These are phyloP conservation scores for Aspergillus nidulans DNA, from an alignment of 495 filamentous ascomycete species.

Conservation along the genomic window DNA sequence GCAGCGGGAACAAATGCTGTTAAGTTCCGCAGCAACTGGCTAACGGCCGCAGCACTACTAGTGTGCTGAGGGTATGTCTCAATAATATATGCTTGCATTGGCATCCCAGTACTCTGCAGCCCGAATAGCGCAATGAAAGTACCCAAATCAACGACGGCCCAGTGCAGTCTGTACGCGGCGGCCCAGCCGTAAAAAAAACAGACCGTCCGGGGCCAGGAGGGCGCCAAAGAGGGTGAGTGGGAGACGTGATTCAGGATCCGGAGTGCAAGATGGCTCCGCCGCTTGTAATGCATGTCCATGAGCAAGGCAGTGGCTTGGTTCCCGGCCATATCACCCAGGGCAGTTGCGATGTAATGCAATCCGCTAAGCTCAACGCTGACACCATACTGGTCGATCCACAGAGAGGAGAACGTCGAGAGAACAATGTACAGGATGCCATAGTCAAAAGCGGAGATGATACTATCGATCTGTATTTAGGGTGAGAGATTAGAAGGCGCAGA, in stretches of 20 bases:
- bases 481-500: conserved; percentile 44
- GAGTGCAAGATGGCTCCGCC: conserved; percentile 52
- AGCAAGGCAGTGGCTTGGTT: conserved; percentile 55
- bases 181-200: conserved; percentile 66
- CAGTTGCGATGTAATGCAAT: conserved; percentile 64
- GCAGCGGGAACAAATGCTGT: conserved; percentile 74
- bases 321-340: conserved; percentile 58
- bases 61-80: conserved; percentile 62
- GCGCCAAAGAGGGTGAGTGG: conserved; percentile 52
- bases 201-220: conserved; percentile 49
- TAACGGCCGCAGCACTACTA: conserved; percentile 64
- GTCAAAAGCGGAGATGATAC: conserved; percentile 53
- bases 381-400: conserved; percentile 57
- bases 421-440: conserved; percentile 66
- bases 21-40: conserved; percentile 58
- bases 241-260: conserved; percentile 47
- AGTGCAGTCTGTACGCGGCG: conserved; percentile 41
- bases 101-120: conserved; percentile 58
- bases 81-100: conserved; percentile 43
- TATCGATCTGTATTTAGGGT: conserved; percentile 49
- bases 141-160: conserved; percentile 59
- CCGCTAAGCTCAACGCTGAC: conserved; percentile 56
- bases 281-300: conserved; percentile 58
- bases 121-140: conserved; percentile 53
- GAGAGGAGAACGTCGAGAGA: conserved; percentile 54